Evolutionary conservation across 1,139 yeast genomes (phyloP).

Genomic region (Taphrina sp.): DNA sequence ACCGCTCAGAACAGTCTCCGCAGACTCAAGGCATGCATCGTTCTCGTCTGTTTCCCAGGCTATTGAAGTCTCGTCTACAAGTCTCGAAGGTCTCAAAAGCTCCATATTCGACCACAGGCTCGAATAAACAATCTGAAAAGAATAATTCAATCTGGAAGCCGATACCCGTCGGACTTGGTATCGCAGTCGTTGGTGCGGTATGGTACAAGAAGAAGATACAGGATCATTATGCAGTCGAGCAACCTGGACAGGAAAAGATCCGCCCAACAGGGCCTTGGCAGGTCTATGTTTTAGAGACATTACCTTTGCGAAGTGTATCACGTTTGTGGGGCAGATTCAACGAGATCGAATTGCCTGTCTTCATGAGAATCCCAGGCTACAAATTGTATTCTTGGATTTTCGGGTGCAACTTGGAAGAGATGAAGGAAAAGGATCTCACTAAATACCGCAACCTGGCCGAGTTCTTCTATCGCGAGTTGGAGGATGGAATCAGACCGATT

Average conservation of each 20-base stretch:
- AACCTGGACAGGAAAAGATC: conserved; percentile 29
- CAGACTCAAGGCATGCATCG: too few relatives aligned
- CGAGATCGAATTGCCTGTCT: conserved; percentile 75
- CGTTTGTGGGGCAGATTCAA: conserved; percentile 93
- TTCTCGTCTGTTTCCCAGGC: too few relatives aligned
- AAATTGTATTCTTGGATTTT: conserved; percentile 72
- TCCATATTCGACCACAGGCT: neutral
- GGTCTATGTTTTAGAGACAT: conserved; percentile 79
- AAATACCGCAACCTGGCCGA: conserved; percentile 80
- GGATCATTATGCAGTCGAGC: conserved; percentile 22
- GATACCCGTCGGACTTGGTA: conserved; percentile 34
- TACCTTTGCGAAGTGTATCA: conserved; percentile 88
- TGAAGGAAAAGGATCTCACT: conserved; percentile 74
- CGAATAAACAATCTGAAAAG: neutral
- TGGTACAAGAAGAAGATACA: conserved; percentile 25
- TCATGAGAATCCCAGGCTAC: conserved; percentile 84
- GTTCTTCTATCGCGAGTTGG: conserved; percentile 81
- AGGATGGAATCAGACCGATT: conserved; percentile 77
- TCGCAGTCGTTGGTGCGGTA: conserved; percentile 34
- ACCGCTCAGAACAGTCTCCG: too few relatives aligned
- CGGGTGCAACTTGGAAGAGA: conserved; percentile 87
- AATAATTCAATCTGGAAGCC: conserved; percentile 31
- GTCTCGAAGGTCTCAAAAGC: too few relatives aligned
- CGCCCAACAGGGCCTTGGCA: conserved; percentile 40
- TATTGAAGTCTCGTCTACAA: too few relatives aligned